phyloP scores from a whole-genome alignment of 331 rosid species.

The Quercus tomentella region DNA sequence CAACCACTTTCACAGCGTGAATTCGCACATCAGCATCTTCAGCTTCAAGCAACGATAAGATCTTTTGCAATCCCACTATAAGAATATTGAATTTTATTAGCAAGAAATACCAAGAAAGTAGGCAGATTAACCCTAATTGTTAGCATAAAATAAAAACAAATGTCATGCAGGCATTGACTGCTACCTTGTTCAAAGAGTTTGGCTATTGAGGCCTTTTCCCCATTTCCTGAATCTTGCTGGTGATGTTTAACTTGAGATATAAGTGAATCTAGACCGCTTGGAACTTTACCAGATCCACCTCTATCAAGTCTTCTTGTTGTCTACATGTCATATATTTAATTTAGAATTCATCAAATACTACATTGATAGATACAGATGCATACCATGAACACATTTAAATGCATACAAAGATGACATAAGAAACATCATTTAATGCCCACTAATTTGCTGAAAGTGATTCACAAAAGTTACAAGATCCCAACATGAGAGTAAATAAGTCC shows the following conservation, averaged over 20 bases:
- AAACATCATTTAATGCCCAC: background rate
- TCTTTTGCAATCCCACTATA: slow-evolving; percentile 96
- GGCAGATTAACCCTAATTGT: slow-evolving; percentile 6
- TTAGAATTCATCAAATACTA: slow-evolving; percentile 10
- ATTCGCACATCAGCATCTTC: slow-evolving; percentile 92
- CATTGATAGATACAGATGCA: background rate
- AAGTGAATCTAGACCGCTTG: slow-evolving; percentile 59
- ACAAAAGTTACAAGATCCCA: background rate
- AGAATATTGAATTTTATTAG: slow-evolving; percentile 30
- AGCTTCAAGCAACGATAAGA: slow-evolving; percentile 94
- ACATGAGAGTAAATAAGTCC: background rate
- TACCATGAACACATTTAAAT: slow-evolving; percentile 13
- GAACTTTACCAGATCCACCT: slow-evolving; percentile 49
- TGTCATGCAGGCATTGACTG: slow-evolving; percentile 13
- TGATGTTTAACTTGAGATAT: slow-evolving; percentile 57
- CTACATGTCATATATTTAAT: slow-evolving; percentile 35
- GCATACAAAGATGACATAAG: background rate
- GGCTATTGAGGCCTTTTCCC: slow-evolving; percentile 86
- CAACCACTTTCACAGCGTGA: slow-evolving; percentile 98
- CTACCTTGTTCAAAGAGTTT: slow-evolving; percentile 99
- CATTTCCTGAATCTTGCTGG: slow-evolving; percentile 66
- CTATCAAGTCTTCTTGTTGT: slow-evolving; percentile 57
- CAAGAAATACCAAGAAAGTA: slow-evolving; percentile 15
- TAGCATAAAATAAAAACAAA: slow-evolving; percentile 2
- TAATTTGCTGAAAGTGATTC: background rate